Evolutionary conservation across 345 rosid genomes (phyloP).

Genomic region (thale cress (Arabidopsis thaliana)): DNA sequence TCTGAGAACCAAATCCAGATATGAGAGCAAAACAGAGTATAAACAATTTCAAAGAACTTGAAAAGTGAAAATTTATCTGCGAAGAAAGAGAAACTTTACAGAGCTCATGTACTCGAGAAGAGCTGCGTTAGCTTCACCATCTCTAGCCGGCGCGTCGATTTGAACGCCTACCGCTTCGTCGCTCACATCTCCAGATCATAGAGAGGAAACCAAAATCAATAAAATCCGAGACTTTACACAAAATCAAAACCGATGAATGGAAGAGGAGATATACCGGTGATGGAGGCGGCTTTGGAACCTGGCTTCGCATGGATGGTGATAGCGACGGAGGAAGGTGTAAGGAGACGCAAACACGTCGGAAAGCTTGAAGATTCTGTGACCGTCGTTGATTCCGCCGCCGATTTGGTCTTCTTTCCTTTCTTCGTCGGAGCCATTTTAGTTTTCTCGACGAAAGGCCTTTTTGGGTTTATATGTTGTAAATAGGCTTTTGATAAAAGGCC

Average conservation of each 20-base stretch:
- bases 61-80: constrained; percentile 2
- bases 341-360: constrained; percentile 67
- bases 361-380: constrained; percentile 23
- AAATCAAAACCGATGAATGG: background rate
- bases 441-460: too few relatives aligned
- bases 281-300: constrained; percentile 83
- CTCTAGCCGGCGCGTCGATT: constrained; percentile 92
- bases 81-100: constrained; percentile 47
- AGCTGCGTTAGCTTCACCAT: constrained; percentile 93
- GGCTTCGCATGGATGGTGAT: constrained; percentile 97
- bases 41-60: background rate
- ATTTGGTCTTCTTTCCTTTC: too few relatives aligned
- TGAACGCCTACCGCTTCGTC: constrained; percentile 87
- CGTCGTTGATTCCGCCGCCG: too few relatives aligned
- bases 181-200: constrained; percentile 59
- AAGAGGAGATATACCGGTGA: constrained; percentile 59
- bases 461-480: background rate
- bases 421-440: too few relatives aligned
- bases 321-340: constrained; percentile 81
- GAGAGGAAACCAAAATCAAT: constrained; percentile 11
- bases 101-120: constrained; percentile 87
- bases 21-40: background rate
- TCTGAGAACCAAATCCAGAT: background rate
- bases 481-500: background rate
- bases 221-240: background rate